Conservation (phyloP, 2,329 filamentous ascomycete species). For the Cadophora sp. region DNA sequence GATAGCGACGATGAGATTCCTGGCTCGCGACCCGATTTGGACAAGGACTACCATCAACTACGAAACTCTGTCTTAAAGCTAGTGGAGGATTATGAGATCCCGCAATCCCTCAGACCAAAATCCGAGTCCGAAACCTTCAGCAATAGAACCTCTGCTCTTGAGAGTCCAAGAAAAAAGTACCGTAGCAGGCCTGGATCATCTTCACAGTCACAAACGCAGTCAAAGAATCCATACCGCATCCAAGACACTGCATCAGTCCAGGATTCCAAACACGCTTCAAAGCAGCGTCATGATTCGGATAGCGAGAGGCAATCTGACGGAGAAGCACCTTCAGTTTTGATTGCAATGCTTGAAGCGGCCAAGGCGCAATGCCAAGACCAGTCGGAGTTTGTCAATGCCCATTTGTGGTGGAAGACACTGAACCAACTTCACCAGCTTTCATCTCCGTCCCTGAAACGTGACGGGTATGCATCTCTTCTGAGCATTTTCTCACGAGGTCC, state of each 20-base stretch:
- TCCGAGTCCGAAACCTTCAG: conserved; percentile 70
- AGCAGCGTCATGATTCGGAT: conserved; percentile 38
- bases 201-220: conserved; percentile 55
- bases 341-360: conserved; percentile 78
- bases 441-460: conserved; percentile 65
- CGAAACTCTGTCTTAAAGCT: conserved; percentile 82
- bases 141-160: conserved; percentile 65
- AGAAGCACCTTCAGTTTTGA: conserved; percentile 59
- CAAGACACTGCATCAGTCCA: conserved; percentile 34
- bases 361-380: conserved; percentile 78
- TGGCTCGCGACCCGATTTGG: conserved; percentile 66
- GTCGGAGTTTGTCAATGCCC: conserved; percentile 83
- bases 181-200: conserved; percentile 58
- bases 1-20: conserved; percentile 64
- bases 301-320: conserved; percentile 50
- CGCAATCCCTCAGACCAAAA: conserved; percentile 67
- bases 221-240: conserved; percentile 63
- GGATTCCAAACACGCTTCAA: conserved; percentile 30
- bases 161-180: conserved; percentile 61
- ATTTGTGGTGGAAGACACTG: conserved; percentile 84
- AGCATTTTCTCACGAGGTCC: conserved; percentile 78
- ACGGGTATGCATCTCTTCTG: conserved; percentile 74
- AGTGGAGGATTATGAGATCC: conserved; percentile 83
- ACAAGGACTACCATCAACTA: conserved; percentile 81
- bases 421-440: conserved; percentile 72